Evolutionary conservation across 345 rosid genomes (phyloP).

Genomic region (Arabidopsis suecica): DNA sequence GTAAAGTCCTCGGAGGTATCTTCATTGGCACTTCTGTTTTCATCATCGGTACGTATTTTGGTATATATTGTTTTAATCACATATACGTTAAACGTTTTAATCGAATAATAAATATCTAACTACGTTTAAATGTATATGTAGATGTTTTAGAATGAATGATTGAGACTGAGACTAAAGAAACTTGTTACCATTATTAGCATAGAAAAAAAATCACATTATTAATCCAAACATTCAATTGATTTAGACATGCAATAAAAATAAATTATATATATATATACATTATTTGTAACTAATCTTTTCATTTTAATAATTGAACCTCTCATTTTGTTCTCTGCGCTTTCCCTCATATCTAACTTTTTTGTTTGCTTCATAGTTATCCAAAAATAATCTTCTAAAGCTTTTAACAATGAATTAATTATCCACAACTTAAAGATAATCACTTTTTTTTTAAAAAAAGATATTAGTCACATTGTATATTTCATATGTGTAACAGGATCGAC

Average conservation of each 20-base stretch:
- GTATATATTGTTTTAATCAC: background rate
- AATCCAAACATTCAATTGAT: background rate
- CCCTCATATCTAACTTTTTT: background rate
- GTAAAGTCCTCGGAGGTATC: conserved; percentile 56
- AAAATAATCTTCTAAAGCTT: background rate
- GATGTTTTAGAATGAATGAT: too few species aligned
- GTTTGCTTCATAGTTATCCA: background rate
- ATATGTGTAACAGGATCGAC: conserved; percentile 57
- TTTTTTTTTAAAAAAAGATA: background rate
- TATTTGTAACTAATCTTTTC: background rate
- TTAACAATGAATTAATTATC: background rate
- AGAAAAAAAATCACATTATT: background rate
- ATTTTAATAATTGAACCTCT: background rate
- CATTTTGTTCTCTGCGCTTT: background rate
- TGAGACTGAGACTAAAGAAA: background rate
- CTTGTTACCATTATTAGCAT: background rate
- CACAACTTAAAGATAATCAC: background rate
- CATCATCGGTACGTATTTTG: conserved; percentile 56
- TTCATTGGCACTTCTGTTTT: conserved; percentile 70
- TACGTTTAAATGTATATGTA: too few species aligned
- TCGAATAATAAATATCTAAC: background rate
- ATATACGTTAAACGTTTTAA: background rate
- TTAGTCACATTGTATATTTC: background rate
- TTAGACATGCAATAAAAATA: too few species aligned
- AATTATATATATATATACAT: background rate